Evolutionary conservation across 2,329 filamentous ascomycete species (phyloP).

Genomic region (Cylindrodendrum hubeiense): DNA sequence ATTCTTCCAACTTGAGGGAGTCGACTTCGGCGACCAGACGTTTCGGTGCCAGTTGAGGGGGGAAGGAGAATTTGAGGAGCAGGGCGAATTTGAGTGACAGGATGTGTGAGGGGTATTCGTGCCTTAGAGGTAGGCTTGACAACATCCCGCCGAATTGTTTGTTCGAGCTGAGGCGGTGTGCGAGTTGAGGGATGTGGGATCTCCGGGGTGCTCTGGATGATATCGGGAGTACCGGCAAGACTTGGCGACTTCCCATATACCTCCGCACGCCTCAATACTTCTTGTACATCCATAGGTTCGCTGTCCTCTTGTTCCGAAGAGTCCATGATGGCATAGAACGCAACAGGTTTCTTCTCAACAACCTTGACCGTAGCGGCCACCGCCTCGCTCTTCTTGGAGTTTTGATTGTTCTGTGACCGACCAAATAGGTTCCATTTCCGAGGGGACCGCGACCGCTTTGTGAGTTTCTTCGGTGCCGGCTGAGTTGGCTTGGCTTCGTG

Average conservation of each 20-base stretch:
- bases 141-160: slow-evolving; percentile 8
- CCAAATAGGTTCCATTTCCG: slow-evolving; percentile 75
- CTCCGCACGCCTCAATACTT: slow-evolving; percentile 64
- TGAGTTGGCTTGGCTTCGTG: slow-evolving; percentile 45
- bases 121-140: slow-evolving; percentile 19
- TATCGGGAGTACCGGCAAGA: slow-evolving; percentile 29
- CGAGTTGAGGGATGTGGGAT: slow-evolving; percentile 24
- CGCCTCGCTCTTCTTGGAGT: slow-evolving; percentile 54
- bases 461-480: slow-evolving; percentile 63
- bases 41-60: slow-evolving; percentile 14
- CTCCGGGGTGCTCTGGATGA: slow-evolving; percentile 28
- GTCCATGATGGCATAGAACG: slow-evolving; percentile 74
- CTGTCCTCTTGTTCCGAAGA: slow-evolving; percentile 67
- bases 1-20: slow-evolving; percentile 88
- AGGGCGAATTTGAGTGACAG: slow-evolving; percentile 15
- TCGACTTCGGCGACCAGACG: slow-evolving; percentile 61
- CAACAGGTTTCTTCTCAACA: slow-evolving; percentile 63
- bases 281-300: slow-evolving; percentile 53
- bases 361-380: slow-evolving; percentile 63
- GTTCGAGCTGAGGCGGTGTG: slow-evolving; percentile 22
- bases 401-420: slow-evolving; percentile 61
- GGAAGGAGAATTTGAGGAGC: slow-evolving; percentile 8
- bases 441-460: slow-evolving; percentile 67
- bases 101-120: slow-evolving; percentile 22
- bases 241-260: slow-evolving; percentile 46